A percentile compares a stretch with the other conserved stretches of the same genome.
Evolutionary conservation across 2,329 filamentous ascomycete genomes (phyloP).

Genomic region (Cercospora sp.): DNA sequence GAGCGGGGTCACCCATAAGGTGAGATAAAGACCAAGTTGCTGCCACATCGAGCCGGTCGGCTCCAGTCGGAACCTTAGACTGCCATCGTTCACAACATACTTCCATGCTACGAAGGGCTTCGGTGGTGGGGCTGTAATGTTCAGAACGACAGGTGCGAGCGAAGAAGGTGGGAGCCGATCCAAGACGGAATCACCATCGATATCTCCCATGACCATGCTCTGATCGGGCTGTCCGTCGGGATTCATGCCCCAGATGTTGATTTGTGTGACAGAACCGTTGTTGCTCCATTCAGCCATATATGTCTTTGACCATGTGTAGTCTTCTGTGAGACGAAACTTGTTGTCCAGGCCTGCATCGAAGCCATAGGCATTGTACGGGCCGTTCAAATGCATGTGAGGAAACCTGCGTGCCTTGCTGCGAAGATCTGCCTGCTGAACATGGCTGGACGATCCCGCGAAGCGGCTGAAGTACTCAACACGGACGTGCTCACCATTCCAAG

Average conservation of each 20-base stretch:
- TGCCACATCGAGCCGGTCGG: constrained; percentile 55
- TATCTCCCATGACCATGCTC: constrained; percentile 59
- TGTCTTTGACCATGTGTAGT: constrained; percentile 56
- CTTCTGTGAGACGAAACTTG: constrained; percentile 48
- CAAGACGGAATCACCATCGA: constrained; percentile 59
- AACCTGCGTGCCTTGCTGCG: constrained; percentile 49
- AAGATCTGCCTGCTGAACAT: constrained; percentile 60
- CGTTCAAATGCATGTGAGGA: constrained; percentile 64
- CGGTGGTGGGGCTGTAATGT: constrained; percentile 55
- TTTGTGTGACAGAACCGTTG: constrained; percentile 52
- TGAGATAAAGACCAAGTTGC: constrained; percentile 56
- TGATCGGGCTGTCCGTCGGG: constrained; percentile 62
- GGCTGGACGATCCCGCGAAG: constrained; percentile 58
- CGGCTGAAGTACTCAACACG: constrained; percentile 63
- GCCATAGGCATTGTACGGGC: constrained; percentile 62
- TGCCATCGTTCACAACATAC: constrained; percentile 56
- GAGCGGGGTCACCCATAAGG: constrained; percentile 56
- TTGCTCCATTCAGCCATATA: constrained; percentile 63
- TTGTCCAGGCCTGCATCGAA: constrained; percentile 61
- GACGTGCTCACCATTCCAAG: constrained; percentile 62
- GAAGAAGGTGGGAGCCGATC: constrained; percentile 62
- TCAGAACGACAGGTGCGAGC: constrained; percentile 48
- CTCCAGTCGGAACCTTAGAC: constrained; percentile 51
- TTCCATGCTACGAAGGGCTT: constrained; percentile 57
- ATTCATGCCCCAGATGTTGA: constrained; percentile 67